Percentiles rank a stretch among this genome's conserved stretches.
Conservation (phyloP, 192 early-diverging fungal genomes). For the Phlyctochytrium arcticum region DNA sequence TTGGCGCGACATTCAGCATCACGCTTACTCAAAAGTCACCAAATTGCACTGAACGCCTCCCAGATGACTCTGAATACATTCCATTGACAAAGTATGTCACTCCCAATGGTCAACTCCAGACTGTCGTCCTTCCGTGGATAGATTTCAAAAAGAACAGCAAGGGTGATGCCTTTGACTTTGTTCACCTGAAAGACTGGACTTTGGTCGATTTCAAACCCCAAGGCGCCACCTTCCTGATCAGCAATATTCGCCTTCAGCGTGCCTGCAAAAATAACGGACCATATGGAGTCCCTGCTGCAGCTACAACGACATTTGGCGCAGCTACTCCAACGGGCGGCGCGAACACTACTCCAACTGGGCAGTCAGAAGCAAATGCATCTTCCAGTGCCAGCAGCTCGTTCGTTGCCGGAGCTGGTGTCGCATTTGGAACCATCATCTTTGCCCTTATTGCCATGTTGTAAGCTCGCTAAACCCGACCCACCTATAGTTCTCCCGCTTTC, state of each 20-base stretch:
- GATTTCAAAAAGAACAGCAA: constrained; percentile 10
- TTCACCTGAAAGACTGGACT: constrained; percentile 33
- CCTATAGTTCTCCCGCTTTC: too few species aligned
- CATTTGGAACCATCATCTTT: too few species aligned
- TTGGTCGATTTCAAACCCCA: constrained; percentile 6
- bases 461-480: too few species aligned
- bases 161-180: constrained; percentile 16
- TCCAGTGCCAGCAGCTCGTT: too few species aligned
- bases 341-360: too few species aligned
- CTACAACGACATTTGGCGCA: neutral
- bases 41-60: constrained; percentile 17
- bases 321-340: neutral
- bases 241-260: constrained; percentile 20
- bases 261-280: constrained; percentile 12
- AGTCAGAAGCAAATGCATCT: too few species aligned
- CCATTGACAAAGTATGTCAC: constrained; percentile 24
- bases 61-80: constrained; percentile 22
- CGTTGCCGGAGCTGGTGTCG: too few species aligned
- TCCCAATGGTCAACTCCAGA: constrained; percentile 13
- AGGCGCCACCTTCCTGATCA: constrained; percentile 1
- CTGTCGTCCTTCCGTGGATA: constrained; percentile 18
- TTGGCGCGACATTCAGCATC: constrained; percentile 23
- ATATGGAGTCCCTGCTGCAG: neutral
- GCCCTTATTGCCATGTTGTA: too few species aligned
- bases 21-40: constrained; percentile 27